A percentile compares a stretch with the other conserved stretches of the same genome.
phyloP scores from a whole-genome alignment of 345 rosid genomes.

The Nasturtium officinale region DNA sequence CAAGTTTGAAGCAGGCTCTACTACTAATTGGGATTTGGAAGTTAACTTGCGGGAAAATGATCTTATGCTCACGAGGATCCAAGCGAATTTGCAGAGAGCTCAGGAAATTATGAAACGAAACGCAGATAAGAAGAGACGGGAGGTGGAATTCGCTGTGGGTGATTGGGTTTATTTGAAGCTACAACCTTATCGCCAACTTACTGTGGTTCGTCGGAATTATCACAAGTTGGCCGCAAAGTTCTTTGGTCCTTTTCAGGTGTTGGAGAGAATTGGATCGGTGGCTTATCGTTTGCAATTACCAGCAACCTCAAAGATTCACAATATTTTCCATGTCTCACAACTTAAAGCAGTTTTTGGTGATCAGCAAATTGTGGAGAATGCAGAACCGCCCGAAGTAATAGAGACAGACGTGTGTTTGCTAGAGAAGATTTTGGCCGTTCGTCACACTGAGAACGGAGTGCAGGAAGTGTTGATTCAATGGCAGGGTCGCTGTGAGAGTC shows the following conservation, averaged over 20 bases:
- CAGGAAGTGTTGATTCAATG: no score
- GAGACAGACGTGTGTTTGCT: no score
- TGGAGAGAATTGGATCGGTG: background rate
- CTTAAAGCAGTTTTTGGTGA: background rate
- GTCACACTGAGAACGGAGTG: no score
- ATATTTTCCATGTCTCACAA: background rate
- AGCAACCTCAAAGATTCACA: rapidly evolving
- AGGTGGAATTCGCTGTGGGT: rapidly evolving
- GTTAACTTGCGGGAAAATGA: rapidly evolving
- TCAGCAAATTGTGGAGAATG: rapidly evolving
- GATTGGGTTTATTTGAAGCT: background rate
- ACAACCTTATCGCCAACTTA: background rate
- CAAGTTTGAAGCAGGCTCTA: rapidly evolving
- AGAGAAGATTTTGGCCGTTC: no score
- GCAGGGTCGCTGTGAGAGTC: no score
- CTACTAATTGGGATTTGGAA: background rate
- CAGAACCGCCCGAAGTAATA: no score
- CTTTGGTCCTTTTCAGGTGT: background rate
- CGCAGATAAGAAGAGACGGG: background rate
- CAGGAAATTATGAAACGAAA: background rate
- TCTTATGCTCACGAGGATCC: rapidly evolving
- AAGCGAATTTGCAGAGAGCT: rapidly evolving
- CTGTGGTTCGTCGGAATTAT: background rate
- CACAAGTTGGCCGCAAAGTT: background rate
- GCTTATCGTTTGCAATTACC: background rate